Percentiles rank a stretch among this genome's conserved stretches.
phyloP scores from a whole-genome alignment of 495 filamentous ascomycete species.

The Halenospora varia region DNA sequence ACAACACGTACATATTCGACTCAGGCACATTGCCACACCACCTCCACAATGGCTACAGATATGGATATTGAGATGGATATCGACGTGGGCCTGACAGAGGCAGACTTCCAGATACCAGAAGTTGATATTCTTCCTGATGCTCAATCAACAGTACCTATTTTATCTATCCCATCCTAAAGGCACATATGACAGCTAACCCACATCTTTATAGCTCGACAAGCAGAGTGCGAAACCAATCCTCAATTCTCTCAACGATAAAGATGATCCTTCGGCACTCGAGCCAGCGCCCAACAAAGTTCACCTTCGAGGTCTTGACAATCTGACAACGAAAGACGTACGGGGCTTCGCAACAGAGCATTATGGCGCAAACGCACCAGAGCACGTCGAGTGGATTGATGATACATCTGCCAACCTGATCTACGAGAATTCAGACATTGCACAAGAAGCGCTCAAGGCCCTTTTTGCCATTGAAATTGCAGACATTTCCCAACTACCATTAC shows the following conservation, averaged over 20 bases:
- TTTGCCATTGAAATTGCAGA: slow-evolving; percentile 39
- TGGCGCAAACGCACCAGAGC: slow-evolving; percentile 42
- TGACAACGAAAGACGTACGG: slow-evolving; percentile 74
- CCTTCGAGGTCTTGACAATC: slow-evolving; percentile 74
- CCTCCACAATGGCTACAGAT: slow-evolving; percentile 24
- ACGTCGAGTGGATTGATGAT: slow-evolving; percentile 94
- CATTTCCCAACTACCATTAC: slow-evolving; percentile 39
- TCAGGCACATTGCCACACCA: neutral
- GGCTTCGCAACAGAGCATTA: slow-evolving; percentile 59
- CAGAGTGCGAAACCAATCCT: slow-evolving; percentile 16
- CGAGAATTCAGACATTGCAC: slow-evolving; percentile 60
- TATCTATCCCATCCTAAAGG: too few relatives aligned
- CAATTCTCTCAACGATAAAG: slow-evolving; percentile 28
- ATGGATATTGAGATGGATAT: slow-evolving; percentile 83
- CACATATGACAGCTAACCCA: slow-evolving; percentile 18
- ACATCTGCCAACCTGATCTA: slow-evolving; percentile 84
- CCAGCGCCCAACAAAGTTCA: slow-evolving; percentile 65
- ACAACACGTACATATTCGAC: neutral
- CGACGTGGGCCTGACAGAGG: slow-evolving; percentile 51
- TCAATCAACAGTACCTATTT: slow-evolving; percentile 26
- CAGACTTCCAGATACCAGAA: slow-evolving; percentile 36
- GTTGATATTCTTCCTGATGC: slow-evolving; percentile 40
- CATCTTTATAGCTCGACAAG: slow-evolving; percentile 20
- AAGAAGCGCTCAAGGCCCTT: slow-evolving; percentile 66
- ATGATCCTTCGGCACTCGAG: slow-evolving; percentile 16